These are phyloP conservation scores for Colletotrichum aenigma DNA, from an alignment of 2,329 filamentous ascomycete genomes.

Conservation along the genomic window DNA sequence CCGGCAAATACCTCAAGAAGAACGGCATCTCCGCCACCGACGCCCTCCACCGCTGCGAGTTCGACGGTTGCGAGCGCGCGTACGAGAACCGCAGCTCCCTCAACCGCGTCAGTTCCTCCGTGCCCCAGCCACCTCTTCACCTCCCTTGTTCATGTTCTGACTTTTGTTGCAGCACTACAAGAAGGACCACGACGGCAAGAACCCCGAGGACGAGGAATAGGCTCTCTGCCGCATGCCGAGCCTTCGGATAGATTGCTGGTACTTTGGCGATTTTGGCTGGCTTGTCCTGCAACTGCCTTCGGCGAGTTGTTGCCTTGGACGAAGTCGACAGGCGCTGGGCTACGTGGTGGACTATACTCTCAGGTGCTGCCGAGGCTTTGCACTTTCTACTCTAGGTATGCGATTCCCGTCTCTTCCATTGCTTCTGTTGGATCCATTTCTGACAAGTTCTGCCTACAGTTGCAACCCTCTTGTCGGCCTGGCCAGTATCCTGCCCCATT, in stretches of 20 bases:
- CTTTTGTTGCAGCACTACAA: background rate
- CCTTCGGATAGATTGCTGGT: background rate
- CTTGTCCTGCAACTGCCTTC: background rate
- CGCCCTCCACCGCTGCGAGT: background rate
- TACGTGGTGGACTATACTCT: background rate
- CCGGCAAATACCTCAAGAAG: background rate
- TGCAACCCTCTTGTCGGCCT: background rate
- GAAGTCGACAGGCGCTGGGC: background rate
- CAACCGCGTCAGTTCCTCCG: background rate
- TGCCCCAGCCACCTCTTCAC: background rate
- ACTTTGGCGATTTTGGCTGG: background rate
- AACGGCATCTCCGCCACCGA: background rate
- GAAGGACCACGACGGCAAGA: background rate
- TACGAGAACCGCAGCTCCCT: background rate
- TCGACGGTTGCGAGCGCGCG: background rate
- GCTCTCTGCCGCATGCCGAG: rapidly evolving
- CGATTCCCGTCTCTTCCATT: rapidly evolving
- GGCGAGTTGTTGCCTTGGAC: background rate
- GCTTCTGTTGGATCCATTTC: background rate
- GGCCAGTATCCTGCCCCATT: background rate
- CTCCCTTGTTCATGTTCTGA: background rate
- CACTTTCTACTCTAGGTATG: background rate
- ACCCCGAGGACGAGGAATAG: background rate
- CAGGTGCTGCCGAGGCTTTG: background rate
- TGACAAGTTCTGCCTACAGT: background rate